Evolutionary conservation across 106 monocot genomes (phyloP).

Genomic region (Hemerocallis citrina): DNA sequence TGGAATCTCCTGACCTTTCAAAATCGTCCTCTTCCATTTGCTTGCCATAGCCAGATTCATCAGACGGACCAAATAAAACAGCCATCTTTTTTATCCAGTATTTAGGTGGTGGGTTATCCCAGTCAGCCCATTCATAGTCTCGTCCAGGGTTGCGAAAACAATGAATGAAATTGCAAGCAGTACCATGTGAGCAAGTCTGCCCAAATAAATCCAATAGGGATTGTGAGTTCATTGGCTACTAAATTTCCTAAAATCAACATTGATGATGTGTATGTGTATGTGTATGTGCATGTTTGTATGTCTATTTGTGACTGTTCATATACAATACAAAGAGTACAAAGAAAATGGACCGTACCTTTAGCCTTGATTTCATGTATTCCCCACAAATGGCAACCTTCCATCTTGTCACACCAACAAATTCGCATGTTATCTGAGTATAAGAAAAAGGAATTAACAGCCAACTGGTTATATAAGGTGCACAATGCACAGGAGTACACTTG

Average conservation of each 20-base stretch:
- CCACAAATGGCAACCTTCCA: slow-evolving; percentile 99
- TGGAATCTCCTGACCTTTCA: slow-evolving; percentile 12
- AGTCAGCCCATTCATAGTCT: slow-evolving; percentile 99
- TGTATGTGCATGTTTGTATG: not conserved
- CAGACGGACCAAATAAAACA: slow-evolving; percentile 65
- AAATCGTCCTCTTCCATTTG: slow-evolving; percentile 20
- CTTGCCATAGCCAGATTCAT: slow-evolving; percentile 28
- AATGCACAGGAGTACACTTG: too few relatives aligned
- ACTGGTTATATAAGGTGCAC: not conserved
- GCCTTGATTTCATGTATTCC: slow-evolving; percentile 94
- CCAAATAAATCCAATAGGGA: not conserved
- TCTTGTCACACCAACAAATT: slow-evolving; percentile 74
- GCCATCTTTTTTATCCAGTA: slow-evolving; percentile 89
- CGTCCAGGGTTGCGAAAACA: slow-evolving; percentile 98
- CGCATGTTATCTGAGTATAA: slow-evolving; percentile 62
- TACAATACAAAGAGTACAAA: not conserved
- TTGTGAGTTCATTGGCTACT: not conserved
- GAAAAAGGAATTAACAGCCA: not conserved
- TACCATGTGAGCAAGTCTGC: slow-evolving; percentile 90
- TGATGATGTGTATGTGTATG: not conserved
- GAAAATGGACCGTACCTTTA: slow-evolving; percentile 37
- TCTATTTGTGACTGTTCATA: not conserved
- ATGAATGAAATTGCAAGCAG: slow-evolving; percentile 93
- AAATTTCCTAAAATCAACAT: not conserved
- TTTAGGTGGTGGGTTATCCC: slow-evolving; percentile 91